These are phyloP conservation scores for Hymenoscyphus infarciens DNA, from an alignment of 2,329 filamentous ascomycete genomes.

Conservation along the genomic window DNA sequence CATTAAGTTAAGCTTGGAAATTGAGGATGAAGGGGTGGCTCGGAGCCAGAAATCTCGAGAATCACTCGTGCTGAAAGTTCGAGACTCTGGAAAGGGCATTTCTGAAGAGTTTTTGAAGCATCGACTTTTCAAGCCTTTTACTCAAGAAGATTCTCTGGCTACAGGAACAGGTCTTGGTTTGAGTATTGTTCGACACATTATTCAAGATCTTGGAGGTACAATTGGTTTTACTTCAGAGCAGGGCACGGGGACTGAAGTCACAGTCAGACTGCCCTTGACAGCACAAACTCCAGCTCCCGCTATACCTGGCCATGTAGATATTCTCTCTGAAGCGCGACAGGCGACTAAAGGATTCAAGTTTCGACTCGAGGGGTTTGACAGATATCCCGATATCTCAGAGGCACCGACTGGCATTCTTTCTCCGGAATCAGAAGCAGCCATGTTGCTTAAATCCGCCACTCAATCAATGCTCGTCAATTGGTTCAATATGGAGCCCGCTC, in stretches of 20 bases:
- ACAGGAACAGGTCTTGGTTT: slow-evolving; percentile 60
- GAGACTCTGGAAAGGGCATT: slow-evolving; percentile 64
- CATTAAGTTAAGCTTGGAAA: slow-evolving; percentile 43
- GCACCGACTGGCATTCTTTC: slow-evolving; percentile 33
- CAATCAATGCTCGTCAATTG: slow-evolving; percentile 24
- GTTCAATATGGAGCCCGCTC: slow-evolving; percentile 29
- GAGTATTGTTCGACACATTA: slow-evolving; percentile 58
- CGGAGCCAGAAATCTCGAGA: slow-evolving; percentile 18
- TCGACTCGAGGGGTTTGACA: slow-evolving; percentile 29
- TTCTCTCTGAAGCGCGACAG: slow-evolving; percentile 22
- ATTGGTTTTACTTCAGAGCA: slow-evolving; percentile 54
- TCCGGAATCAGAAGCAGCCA: slow-evolving; percentile 27
- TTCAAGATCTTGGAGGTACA: slow-evolving; percentile 55
- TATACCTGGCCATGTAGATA: slow-evolving; percentile 15
- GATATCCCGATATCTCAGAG: slow-evolving; percentile 32
- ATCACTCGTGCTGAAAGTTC: slow-evolving; percentile 44
- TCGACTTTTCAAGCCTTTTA: slow-evolving; percentile 58
- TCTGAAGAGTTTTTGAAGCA: slow-evolving; percentile 57
- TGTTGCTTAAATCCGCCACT: slow-evolving; percentile 27
- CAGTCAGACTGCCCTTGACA: slow-evolving; percentile 28
- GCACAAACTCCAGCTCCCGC: slow-evolving; percentile 7
- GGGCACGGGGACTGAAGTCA: slow-evolving; percentile 52
- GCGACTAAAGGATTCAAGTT: slow-evolving; percentile 23
- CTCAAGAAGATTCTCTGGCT: slow-evolving; percentile 59
- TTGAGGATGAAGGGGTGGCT: slow-evolving; percentile 26